Evolutionary conservation across 352 stramenopile species (phyloP), one percentile per base, ranked within the genome.

Genomic region (Phytophthora europaea): DNA sequence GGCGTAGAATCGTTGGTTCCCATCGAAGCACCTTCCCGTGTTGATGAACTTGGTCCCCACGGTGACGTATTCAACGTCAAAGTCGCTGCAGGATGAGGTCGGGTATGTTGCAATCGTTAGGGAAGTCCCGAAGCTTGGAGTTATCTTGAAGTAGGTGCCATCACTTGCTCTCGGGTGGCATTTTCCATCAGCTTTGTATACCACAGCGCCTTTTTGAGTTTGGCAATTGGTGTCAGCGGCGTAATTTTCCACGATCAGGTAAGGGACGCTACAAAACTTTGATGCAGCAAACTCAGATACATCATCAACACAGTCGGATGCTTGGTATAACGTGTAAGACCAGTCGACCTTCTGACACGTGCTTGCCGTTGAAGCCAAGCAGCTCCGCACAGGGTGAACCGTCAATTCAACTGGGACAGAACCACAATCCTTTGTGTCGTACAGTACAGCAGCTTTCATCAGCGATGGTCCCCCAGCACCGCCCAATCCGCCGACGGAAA

Each of bases 1-100:
- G n/a, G 18, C 52, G 22, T 64, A 58, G 10, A 70, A n/a, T 23
- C 22, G 28, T 23, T 38, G 43, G 33, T 20, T 52, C n/a, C 31
- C 31, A 31, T 51, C 13, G 23, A 65, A 64, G 33, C 63, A 65
- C 10, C 23, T 45, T 16, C 40, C 40, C 16, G 63, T 65, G 53
- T 59, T 65, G 31, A 70, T 59, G 18, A 65, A 58, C 22, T 65
- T 65, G 20, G 36, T 50, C 15, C 61, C 61, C 4, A 55, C 38
- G 1, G 26, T 55, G 12, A 45, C 20, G 10, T 38, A 61, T 33
- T 56, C 61, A 15, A 23, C 38, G 1, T 61, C 51, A 10, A 31
- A 34, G 38, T 61, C 38, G 23, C 10, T 33, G 13, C 61, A 68
- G 18, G 38, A 54, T 33, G 51, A 4, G 22, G 15, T 48, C 3